Evolutionary conservation across 1,139 yeast genomes (phyloP).

Genomic region (Nadsonia commutata): DNA sequence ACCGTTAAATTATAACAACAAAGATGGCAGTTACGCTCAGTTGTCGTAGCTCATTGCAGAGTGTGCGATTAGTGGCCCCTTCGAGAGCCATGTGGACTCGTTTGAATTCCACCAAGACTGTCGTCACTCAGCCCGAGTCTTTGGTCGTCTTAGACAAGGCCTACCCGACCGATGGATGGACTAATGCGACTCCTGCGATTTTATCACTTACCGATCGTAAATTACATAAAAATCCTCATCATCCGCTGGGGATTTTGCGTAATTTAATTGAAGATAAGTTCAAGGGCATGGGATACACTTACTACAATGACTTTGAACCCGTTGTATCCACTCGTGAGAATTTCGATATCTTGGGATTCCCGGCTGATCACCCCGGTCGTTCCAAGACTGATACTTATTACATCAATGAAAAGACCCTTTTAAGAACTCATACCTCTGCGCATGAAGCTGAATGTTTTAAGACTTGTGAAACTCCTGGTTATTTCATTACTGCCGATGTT

Average conservation of each 20-base stretch:
- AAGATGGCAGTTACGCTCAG: too few relatives aligned
- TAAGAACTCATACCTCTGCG: conserved; percentile 93
- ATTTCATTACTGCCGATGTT: conserved; percentile 88
- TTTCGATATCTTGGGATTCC: conserved; percentile 85
- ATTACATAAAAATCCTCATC: conserved; percentile 57
- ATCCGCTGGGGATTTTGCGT: conserved; percentile 81
- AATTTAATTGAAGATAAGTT: conserved; percentile 58
- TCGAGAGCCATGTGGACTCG: background rate
- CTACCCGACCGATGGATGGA: conserved; percentile 60
- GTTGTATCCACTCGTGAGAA: conserved; percentile 71
- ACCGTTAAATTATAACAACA: too few relatives aligned
- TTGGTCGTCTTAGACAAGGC: conserved; percentile 32
- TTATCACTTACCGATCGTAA: conserved; percentile 54
- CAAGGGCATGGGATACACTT: conserved; percentile 55
- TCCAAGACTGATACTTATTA: conserved; percentile 88
- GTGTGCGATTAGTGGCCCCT: too few relatives aligned
- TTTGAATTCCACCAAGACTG: background rate
- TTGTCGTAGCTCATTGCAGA: too few relatives aligned
- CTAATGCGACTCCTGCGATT: conserved; percentile 73
- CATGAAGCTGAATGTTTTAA: conserved; percentile 82
- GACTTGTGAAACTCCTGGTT: conserved; percentile 61
- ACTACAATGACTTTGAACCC: conserved; percentile 70
- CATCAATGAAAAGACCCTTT: conserved; percentile 50
- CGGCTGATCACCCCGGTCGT: conserved; percentile 86
- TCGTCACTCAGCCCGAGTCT: background rate